A percentile compares a stretch with the other conserved stretches of the same genome.
Evolutionary conservation across 352 stramenopile species (phyloP).

Genomic region (Pythium insidiosum): DNA sequence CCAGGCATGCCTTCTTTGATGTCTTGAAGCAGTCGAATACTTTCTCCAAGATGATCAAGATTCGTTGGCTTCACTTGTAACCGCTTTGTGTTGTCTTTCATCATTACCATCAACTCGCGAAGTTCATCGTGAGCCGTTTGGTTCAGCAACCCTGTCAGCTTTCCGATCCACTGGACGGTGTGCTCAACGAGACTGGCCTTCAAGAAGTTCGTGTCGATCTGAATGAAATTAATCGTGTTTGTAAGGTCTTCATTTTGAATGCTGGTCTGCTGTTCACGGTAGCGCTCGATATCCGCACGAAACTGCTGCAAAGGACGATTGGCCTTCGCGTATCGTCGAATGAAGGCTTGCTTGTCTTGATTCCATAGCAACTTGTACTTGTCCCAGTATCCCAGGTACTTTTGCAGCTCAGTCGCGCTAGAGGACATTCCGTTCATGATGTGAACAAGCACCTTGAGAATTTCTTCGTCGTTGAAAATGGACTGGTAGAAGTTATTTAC

Average conservation of each 20-base stretch:
- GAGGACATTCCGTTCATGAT: slow-evolving; percentile 96
- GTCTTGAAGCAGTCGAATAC: slow-evolving; percentile 83
- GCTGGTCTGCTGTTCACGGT: slow-evolving; percentile 86
- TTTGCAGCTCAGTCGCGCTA: slow-evolving; percentile 90
- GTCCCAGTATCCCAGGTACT: slow-evolving; percentile 94
- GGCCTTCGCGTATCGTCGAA: slow-evolving; percentile 93
- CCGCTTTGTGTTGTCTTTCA: slow-evolving; percentile 83
- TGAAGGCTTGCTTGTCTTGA: slow-evolving; percentile 93
- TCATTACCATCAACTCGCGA: slow-evolving; percentile 80
- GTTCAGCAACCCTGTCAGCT: slow-evolving; percentile 89
- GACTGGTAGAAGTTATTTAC: slow-evolving; percentile 87
- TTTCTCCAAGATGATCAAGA: slow-evolving; percentile 89
- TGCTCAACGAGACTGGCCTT: slow-evolving; percentile 89
- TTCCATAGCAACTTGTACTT: slow-evolving; percentile 93
- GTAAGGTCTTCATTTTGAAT: slow-evolving; percentile 90
- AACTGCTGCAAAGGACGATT: slow-evolving; percentile 91
- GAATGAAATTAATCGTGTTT: slow-evolving; percentile 94
- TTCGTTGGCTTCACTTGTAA: slow-evolving; percentile 80
- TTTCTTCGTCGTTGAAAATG: slow-evolving; percentile 95
- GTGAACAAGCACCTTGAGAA: slow-evolving; percentile 91
- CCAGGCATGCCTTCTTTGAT: slow-evolving; percentile 73
- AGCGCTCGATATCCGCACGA: slow-evolving; percentile 88
- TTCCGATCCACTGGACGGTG: slow-evolving; percentile 91
- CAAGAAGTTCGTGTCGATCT: slow-evolving; percentile 91
- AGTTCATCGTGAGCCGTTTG: slow-evolving; percentile 87